Conservation (phyloP, 192 early-diverging fungal genomes). For the Linnemannia schmuckeri region DNA sequence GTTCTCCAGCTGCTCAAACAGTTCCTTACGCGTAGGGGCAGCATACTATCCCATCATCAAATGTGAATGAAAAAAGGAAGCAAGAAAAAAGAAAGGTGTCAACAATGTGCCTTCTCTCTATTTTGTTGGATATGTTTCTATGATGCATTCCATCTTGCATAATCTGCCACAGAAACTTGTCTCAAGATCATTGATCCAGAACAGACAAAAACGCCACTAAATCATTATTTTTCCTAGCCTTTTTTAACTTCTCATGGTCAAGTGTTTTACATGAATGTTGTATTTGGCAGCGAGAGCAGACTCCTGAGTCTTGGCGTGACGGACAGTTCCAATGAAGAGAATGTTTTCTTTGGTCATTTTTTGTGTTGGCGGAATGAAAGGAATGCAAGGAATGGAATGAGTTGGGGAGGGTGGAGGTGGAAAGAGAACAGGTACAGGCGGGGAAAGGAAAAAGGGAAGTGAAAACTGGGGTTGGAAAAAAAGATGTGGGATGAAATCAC, state of each 20-base stretch:
- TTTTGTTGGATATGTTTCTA: too few species aligned
- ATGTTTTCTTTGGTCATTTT: constrained; percentile 53
- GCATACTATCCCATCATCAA: constrained; percentile 31
- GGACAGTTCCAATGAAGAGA: constrained; percentile 42
- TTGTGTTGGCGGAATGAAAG: neutral
- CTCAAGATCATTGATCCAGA: too few species aligned
- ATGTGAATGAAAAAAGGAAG: neutral
- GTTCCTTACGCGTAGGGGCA: constrained; percentile 26
- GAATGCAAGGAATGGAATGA: neutral
- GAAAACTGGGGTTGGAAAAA: neutral
- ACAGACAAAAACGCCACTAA: too few species aligned
- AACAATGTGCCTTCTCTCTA: too few species aligned
- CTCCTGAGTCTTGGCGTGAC: constrained; percentile 39
- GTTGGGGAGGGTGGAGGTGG: neutral
- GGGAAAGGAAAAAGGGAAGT: neutral
- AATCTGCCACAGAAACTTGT: too few species aligned
- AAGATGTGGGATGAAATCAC: neutral
- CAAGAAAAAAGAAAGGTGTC: neutral
- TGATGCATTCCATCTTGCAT: too few species aligned
- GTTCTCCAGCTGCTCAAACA: constrained; percentile 33
- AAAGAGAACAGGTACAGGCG: neutral
- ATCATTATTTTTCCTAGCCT: neutral
- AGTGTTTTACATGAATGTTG: constrained; percentile 42
- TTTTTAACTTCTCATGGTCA: too few species aligned
- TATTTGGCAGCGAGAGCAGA: constrained; percentile 35